A percentile compares a stretch with the other conserved stretches of the same genome.
Evolutionary conservation across 139 green algal species (phyloP).

Genomic region (Klebsormidium nitens): DNA sequence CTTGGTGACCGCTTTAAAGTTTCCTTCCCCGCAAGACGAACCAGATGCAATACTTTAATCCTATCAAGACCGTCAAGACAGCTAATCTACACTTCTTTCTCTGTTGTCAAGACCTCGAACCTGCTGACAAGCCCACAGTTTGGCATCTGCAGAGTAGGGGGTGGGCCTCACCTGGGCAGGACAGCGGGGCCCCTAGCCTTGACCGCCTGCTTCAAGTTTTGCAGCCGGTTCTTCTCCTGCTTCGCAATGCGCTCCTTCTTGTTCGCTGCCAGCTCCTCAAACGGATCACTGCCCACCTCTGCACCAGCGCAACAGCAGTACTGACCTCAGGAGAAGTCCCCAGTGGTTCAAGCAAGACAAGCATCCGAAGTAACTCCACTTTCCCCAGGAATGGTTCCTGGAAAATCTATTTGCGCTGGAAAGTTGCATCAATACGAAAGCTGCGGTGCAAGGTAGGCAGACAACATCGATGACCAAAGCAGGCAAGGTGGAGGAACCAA

Average conservation of each 20-base stretch:
- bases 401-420: background rate
- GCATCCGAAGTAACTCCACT: background rate
- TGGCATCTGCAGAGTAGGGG: too few relatives aligned
- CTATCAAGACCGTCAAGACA: too few relatives aligned
- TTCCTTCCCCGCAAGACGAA: too few relatives aligned
- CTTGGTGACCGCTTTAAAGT: too few relatives aligned
- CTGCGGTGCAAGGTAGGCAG: background rate
- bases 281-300: constrained; percentile 81
- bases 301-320: constrained; percentile 10
- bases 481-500: too few relatives aligned
- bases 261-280: constrained; percentile 59
- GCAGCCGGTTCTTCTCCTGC: constrained; percentile 62
- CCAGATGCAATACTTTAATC: too few relatives aligned
- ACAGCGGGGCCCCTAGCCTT: too few relatives aligned
- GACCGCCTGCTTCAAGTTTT: constrained; percentile 66
- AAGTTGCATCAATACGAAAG: background rate
- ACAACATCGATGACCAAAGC: background rate
- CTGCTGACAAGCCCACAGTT: too few relatives aligned
- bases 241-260: constrained; percentile 71
- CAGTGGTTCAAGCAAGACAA: background rate
- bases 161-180: too few relatives aligned
- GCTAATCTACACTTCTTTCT: too few relatives aligned
- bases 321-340: background rate
- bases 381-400: background rate
- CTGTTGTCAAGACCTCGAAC: too few relatives aligned